These are phyloP conservation scores for Posidonia oceanica DNA, from an alignment of 116 monocot species.

Conservation along the genomic window DNA sequence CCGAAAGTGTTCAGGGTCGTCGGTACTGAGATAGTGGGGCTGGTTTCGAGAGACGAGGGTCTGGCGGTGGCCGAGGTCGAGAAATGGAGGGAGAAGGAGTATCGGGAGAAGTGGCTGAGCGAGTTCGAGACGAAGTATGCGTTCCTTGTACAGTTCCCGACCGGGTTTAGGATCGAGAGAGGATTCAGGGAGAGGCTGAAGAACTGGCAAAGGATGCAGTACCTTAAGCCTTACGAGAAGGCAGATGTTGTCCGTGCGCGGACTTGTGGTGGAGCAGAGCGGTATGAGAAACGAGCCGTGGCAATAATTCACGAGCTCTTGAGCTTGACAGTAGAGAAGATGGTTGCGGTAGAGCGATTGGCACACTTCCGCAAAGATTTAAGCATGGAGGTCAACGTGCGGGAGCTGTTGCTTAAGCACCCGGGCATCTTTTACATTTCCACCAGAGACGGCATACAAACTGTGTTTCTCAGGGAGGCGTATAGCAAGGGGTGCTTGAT, in stretches of 20 bases:
- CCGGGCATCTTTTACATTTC: constrained; percentile 86
- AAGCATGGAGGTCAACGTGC: constrained; percentile 49
- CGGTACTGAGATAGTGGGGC: constrained; percentile 25
- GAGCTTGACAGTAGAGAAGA: constrained; percentile 69
- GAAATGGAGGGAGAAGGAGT: constrained; percentile 71
- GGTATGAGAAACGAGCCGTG: constrained; percentile 54
- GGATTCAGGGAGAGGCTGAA: constrained; percentile 56
- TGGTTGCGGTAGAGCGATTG: constrained; percentile 52
- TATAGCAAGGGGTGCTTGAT: constrained; percentile 45
- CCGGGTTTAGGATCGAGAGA: constrained; percentile 57
- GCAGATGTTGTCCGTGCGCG: constrained; percentile 13
- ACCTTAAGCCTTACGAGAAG: constrained; percentile 66
- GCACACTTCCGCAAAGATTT: constrained; percentile 69
- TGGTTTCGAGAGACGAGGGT: constrained; percentile 25
- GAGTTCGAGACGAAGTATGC: constrained; percentile 66
- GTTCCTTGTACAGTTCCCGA: constrained; percentile 69
- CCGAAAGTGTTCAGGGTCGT: constrained; percentile 26
- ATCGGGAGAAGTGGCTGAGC: constrained; percentile 58
- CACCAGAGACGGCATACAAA: constrained; percentile 42
- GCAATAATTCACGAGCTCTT: constrained; percentile 70
- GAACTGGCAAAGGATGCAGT: constrained; percentile 74
- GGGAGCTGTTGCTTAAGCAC: constrained; percentile 66
- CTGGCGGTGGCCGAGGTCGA: constrained; percentile 41
- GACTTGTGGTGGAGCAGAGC: constrained; percentile 20
- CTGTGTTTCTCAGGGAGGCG: constrained; percentile 59